Percentiles rank a stretch among this genome's conserved stretches.
Conservation (phyloP, 768 basidiomycete species). For the Boletales sp. region DNA sequence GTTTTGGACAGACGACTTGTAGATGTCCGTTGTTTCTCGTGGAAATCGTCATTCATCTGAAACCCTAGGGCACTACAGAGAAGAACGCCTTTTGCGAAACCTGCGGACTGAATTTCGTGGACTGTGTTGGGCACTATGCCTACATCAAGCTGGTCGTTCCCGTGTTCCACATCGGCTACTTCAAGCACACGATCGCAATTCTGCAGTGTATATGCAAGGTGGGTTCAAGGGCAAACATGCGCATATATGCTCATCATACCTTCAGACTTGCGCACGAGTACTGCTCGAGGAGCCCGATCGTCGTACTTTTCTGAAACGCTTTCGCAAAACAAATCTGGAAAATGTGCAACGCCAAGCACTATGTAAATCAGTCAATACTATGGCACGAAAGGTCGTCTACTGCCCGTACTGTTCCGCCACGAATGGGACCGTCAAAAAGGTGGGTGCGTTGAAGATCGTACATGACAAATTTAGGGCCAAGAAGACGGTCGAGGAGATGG, state of each 20-base stretch:
- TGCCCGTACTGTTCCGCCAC: constrained; percentile 92
- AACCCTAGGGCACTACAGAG: constrained; percentile 82
- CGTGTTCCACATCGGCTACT: constrained; percentile 98
- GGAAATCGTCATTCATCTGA: background rate
- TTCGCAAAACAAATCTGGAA: constrained; percentile 86
- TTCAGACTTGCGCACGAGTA: constrained; percentile 86
- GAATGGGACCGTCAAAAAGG: constrained; percentile 96
- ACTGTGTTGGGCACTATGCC: constrained; percentile 97
- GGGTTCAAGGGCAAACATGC: background rate
- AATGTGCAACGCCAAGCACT: constrained; percentile 84
- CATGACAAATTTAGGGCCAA: constrained; percentile 97
- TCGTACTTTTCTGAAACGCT: constrained; percentile 79
- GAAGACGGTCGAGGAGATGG: constrained; percentile 86
- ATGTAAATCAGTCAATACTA: constrained; percentile 79
- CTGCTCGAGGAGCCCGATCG: constrained; percentile 86
- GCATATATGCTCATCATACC: background rate
- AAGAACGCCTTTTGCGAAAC: constrained; percentile 93
- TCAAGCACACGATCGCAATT: constrained; percentile 91
- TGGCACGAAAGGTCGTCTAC: constrained; percentile 85
- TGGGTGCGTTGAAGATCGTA: constrained; percentile 89
- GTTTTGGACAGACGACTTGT: constrained; percentile 91
- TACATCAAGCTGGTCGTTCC: constrained; percentile 97
- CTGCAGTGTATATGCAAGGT: constrained; percentile 98
- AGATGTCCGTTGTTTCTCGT: constrained; percentile 22
- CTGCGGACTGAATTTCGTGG: constrained; percentile 85